These are phyloP conservation scores for Paramyrothecium sp. DNA, from an alignment of 2,329 filamentous ascomycete genomes.

Conservation along the genomic window DNA sequence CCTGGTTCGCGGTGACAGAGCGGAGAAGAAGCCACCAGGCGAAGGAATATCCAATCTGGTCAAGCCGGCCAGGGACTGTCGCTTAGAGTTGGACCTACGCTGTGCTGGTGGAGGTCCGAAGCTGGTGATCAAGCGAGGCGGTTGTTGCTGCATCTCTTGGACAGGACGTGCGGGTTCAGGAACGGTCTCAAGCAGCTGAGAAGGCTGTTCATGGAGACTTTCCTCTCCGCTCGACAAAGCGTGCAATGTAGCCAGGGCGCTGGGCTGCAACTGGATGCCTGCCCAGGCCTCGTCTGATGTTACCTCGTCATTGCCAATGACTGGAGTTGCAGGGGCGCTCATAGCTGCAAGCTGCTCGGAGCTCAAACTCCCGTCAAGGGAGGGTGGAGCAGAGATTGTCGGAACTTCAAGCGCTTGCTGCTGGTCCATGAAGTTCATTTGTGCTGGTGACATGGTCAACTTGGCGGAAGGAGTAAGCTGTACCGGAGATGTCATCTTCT, in stretches of 20 bases:
- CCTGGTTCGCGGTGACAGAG: constrained; percentile 71
- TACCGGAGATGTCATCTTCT: constrained; percentile 55
- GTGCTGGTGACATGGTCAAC: constrained; percentile 73
- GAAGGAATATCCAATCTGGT: constrained; percentile 87
- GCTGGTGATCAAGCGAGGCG: constrained; percentile 47
- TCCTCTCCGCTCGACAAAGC: constrained; percentile 64
- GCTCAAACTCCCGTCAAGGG: constrained; percentile 82
- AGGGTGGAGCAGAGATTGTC: constrained; percentile 77
- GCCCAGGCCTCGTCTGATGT: constrained; percentile 64
- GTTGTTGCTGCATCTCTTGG: constrained; percentile 50
- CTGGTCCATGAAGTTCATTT: constrained; percentile 67
- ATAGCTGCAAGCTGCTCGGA: constrained; percentile 84
- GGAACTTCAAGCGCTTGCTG: constrained; percentile 66
- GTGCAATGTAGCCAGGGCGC: constrained; percentile 76
- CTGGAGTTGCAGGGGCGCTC: constrained; percentile 82
- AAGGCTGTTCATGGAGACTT: constrained; percentile 55
- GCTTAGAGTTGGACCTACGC: constrained; percentile 19
- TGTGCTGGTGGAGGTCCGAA: constrained; percentile 23
- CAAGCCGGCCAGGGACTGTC: constrained; percentile 67
- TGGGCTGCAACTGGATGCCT: constrained; percentile 73
- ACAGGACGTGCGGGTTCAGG: constrained; percentile 15
- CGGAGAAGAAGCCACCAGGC: constrained; percentile 88
- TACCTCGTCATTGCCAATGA: constrained; percentile 58
- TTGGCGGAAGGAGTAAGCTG: constrained; percentile 63
- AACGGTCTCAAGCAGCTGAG: constrained; percentile 44